phyloP scores from a whole-genome alignment of 2,329 filamentous ascomycete species.

The Seiridium cupressi region DNA sequence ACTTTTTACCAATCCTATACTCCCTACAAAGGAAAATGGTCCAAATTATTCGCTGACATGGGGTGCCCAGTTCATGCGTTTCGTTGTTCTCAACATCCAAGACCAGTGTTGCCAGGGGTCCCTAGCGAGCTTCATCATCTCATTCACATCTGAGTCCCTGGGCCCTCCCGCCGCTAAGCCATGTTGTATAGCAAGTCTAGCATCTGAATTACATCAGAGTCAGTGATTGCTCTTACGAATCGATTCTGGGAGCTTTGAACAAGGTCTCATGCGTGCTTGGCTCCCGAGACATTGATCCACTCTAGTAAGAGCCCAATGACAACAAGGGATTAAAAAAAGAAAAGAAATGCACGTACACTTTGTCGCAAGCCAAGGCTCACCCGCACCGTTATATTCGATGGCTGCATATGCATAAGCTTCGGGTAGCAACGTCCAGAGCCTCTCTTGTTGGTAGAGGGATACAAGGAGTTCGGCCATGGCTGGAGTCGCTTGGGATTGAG shows the following conservation, averaged over 20 bases:
- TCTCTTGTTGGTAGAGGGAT: conserved; percentile 38
- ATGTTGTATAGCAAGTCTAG: conserved; percentile 33
- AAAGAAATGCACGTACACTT: conserved; percentile 16
- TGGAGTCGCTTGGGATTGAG: conserved; percentile 27
- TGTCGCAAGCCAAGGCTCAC: conserved; percentile 36
- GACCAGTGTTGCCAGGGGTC: conserved; percentile 38
- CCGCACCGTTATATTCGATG: conserved; percentile 35
- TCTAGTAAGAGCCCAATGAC: too few relatives aligned
- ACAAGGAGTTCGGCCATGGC: conserved; percentile 37
- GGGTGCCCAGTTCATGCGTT: conserved; percentile 26
- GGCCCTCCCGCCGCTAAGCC: conserved; percentile 29
- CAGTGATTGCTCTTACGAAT: too few relatives aligned
- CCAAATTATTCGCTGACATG: not conserved
- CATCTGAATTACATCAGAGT: conserved; percentile 15
- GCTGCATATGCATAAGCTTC: conserved; percentile 37
- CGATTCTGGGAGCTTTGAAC: too few relatives aligned
- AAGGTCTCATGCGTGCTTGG: too few relatives aligned
- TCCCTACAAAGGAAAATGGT: not conserved
- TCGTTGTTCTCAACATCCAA: conserved; percentile 33
- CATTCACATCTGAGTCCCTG: conserved; percentile 27
- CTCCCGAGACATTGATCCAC: too few relatives aligned
- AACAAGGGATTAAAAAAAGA: too few relatives aligned
- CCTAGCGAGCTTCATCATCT: conserved; percentile 30
- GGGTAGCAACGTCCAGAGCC: conserved; percentile 29
- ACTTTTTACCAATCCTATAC: too few relatives aligned